phyloP scores from a whole-genome alignment of 345 rosid species.

The Moringa oleifera region DNA sequence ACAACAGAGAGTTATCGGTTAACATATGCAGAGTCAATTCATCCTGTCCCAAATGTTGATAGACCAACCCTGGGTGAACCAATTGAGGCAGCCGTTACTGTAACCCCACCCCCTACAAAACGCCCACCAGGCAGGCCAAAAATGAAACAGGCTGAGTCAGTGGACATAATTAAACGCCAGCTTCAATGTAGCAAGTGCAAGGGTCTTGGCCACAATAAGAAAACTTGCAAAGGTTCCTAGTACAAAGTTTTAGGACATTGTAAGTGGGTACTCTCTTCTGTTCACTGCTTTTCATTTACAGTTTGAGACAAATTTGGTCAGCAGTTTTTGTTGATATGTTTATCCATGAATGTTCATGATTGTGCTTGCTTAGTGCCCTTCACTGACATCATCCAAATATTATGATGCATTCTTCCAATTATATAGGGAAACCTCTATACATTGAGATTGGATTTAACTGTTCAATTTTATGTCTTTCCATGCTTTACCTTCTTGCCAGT shows the following conservation, averaged over 20 bases:
- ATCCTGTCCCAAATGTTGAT: conserved; percentile 80
- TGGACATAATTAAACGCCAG: conserved; percentile 69
- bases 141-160: conserved; percentile 54
- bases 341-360: not conserved
- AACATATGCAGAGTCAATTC: conserved; percentile 62
- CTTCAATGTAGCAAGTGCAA: conserved; percentile 98
- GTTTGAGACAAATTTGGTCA: too few species aligned
- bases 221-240: conserved; percentile 71
- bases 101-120: conserved; percentile 86
- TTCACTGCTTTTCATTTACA: conserved; percentile 14
- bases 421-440: too few species aligned
- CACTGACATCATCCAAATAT: not conserved
- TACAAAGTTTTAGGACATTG: conserved; percentile 14
- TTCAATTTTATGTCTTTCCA: too few species aligned
- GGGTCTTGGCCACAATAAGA: conserved; percentile 93
- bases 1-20: conserved; percentile 46
- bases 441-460: too few species aligned
- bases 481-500: too few species aligned
- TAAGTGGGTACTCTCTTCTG: conserved; percentile 21
- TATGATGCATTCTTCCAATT: too few species aligned
- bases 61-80: conserved; percentile 39
- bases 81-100: conserved; percentile 33
- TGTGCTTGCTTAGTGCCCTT: not conserved
- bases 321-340: conserved; percentile 1
- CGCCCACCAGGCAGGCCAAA: conserved; percentile 84